These are phyloP conservation scores for Trypanosomatidae sp. DNA, from an alignment of 208 protist genomes.

Conservation along the genomic window DNA sequence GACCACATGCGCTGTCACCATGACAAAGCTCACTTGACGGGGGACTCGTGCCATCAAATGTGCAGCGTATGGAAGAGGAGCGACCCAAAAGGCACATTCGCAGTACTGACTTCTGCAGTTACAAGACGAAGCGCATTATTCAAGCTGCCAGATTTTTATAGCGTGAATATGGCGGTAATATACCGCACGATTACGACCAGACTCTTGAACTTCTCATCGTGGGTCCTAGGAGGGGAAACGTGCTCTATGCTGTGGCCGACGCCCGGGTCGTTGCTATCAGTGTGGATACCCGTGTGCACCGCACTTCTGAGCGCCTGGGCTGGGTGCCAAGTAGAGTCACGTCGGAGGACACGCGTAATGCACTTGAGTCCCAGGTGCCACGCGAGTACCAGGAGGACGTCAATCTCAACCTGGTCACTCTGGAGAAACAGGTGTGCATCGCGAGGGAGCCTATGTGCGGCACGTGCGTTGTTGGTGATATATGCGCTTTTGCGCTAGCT, in stretches of 20 bases:
- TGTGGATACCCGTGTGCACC: conserved; percentile 95
- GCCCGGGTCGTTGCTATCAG: conserved; percentile 81
- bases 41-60: conserved; percentile 23
- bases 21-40: conserved; percentile 42
- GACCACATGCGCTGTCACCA: conserved; percentile 75
- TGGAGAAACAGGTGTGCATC: conserved; percentile 91
- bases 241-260: conserved; percentile 71
- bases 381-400: conserved; percentile 77
- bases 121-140: conserved; percentile 87
- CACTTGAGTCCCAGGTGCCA: conserved; percentile 92
- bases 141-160: conserved; percentile 52
- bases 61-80: conserved; percentile 38
- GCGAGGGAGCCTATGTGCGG: conserved; percentile 60
- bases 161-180: conserved; percentile 55
- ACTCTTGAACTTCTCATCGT: conserved; percentile 89
- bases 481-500: conserved; percentile 53
- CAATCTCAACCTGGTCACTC: conserved; percentile 90
- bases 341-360: conserved; percentile 89
- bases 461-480: conserved; percentile 39
- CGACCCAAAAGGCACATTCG: conserved; percentile 66
- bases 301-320: conserved; percentile 82
- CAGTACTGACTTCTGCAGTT: conserved; percentile 84
- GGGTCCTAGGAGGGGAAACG: conserved; percentile 93
- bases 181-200: conserved; percentile 58
- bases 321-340: conserved; percentile 80